Base-by-base conservation (phyloP, 495 filamentous ascomycete genomes). In the Clohesyomyces aquaticus region DNA sequence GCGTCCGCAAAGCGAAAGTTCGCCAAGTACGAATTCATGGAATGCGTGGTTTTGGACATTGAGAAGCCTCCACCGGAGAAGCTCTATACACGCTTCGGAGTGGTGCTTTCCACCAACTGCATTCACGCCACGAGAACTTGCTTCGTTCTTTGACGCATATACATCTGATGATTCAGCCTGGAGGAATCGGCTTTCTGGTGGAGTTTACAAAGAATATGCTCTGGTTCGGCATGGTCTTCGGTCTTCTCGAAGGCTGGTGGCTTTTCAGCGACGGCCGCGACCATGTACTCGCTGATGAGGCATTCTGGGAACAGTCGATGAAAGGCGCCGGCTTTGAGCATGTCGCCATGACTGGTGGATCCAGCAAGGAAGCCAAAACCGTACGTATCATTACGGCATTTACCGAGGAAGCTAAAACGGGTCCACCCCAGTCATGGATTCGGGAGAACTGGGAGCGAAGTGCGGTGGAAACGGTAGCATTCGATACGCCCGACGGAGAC, bases 51-150 rank as follows among this genome's bases (percentile, higher is more conserved):
- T 23, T 26, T 63, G 10, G 60, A 63, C 35, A 1, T 63, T 1
- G 60, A 63, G 49, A 54, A 62, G 26, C n/a, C 11, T 6, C 77
- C 68, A 42, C 21, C 35, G 12, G 45, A 32, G 2, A 49, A 69
- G 3, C 60, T 72, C 21, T 23, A 48, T 11, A 62, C 65, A 6
- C 42, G 38, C 2, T 79, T 66, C 60, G 50, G 81, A 42, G 51
- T 74, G 14, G 69, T 80, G 22, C 65, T 82, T 16, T 69, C 74
- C 1, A 77, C 74, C 12, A 80, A 80, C 55, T 77, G 77, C 55
- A 68, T 81, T 35, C 80, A 82, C 53, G 78, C 79, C 0, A 81
- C 79, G 0, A 67, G 11, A 68, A 71, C 54, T 64, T 78, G 12
- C 63, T 9, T 11, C 6, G 0, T 19, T 55, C 66, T 2, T 1